Evolutionary conservation across 495 filamentous ascomycete species (phyloP).

Genomic region (Penicillium angulare): DNA sequence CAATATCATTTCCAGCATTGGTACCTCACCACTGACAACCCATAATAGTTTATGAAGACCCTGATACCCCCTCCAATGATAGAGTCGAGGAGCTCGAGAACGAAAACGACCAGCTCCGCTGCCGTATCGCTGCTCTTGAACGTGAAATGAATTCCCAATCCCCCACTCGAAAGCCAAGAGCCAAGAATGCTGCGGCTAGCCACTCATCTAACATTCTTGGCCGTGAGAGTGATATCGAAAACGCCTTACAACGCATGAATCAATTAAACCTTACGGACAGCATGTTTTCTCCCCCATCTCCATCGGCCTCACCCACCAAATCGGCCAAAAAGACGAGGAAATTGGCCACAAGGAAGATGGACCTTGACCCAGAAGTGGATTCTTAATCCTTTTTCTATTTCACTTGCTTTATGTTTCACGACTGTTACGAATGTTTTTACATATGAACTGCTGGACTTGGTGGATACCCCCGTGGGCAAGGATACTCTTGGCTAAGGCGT

Average conservation of each 20-base stretch:
- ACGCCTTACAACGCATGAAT: conserved; percentile 43
- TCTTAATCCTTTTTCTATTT: too few relatives aligned
- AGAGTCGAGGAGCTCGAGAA: conserved; percentile 42
- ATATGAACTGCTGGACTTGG: conserved; percentile 6
- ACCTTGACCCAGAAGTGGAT: conserved; percentile 55
- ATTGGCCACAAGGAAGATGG: conserved; percentile 55
- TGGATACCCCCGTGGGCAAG: conserved; percentile 12
- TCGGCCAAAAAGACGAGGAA: conserved; percentile 50
- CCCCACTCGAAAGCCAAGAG: conserved; percentile 43
- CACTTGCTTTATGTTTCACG: conserved; percentile 10
- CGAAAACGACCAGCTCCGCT: conserved; percentile 49
- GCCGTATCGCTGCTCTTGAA: conserved; percentile 44
- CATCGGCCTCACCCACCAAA: conserved; percentile 32
- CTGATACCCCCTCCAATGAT: conserved; percentile 30
- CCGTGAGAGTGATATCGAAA: conserved; percentile 45
- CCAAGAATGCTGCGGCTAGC: conserved; percentile 25
- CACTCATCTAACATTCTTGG: conserved; percentile 29
- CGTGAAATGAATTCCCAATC: conserved; percentile 46
- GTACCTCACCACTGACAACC: conserved; percentile 9
- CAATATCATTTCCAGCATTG: neutral
- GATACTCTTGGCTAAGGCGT: conserved; percentile 22
- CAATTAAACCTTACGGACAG: conserved; percentile 41
- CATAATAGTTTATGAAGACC: conserved; percentile 49
- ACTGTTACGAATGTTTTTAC: conserved; percentile 19
- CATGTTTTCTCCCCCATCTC: conserved; percentile 33